A percentile compares a stretch with the other conserved stretches of the same genome.
phyloP scores from a whole-genome alignment of 2,329 filamentous ascomycete species.

The Daldinia sp. region DNA sequence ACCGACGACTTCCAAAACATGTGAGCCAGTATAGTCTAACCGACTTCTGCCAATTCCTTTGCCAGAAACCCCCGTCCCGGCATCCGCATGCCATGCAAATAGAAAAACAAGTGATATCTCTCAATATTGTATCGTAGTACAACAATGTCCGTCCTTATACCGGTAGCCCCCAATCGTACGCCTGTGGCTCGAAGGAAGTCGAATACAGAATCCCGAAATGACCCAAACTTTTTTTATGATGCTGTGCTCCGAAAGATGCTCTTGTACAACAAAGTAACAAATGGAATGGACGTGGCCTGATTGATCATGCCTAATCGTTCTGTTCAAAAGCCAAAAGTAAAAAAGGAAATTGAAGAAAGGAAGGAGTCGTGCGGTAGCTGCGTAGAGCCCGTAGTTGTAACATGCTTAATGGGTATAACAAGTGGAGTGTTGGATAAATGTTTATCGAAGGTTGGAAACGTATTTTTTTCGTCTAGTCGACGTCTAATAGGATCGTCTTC shows the following conservation, averaged over 20 bases:
- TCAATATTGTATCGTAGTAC: slow-evolving; percentile 49
- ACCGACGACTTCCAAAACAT: slow-evolving; percentile 32
- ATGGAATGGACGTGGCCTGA: slow-evolving; percentile 52
- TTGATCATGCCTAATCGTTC: slow-evolving; percentile 48
- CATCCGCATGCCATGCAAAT: slow-evolving; percentile 48
- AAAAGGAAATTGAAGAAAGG: slow-evolving; percentile 47
- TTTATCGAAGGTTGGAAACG: slow-evolving; percentile 33
- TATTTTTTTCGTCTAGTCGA: slow-evolving; percentile 10
- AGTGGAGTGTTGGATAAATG: slow-evolving; percentile 40
- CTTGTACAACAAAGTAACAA: slow-evolving; percentile 59
- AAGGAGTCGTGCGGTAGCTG: slow-evolving; percentile 46
- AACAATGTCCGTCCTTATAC: slow-evolving; percentile 46
- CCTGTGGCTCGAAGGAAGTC: slow-evolving; percentile 48
- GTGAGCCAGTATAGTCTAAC: slow-evolving; percentile 37
- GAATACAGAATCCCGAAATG: slow-evolving; percentile 49
- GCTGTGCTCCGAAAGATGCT: slow-evolving; percentile 64
- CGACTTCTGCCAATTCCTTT: slow-evolving; percentile 34
- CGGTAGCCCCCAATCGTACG: slow-evolving; percentile 48
- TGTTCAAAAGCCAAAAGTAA: slow-evolving; percentile 32
- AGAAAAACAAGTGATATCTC: slow-evolving; percentile 52
- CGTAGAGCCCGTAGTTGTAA: slow-evolving; percentile 38
- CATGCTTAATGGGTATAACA: slow-evolving; percentile 47
- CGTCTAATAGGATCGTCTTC: slow-evolving; percentile 67
- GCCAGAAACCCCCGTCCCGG: slow-evolving; percentile 45
- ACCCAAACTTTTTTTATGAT: slow-evolving; percentile 60